A percentile compares a stretch with the other conserved stretches of the same genome.
These are phyloP conservation scores for Podospora tetraspora DNA, from an alignment of 495 filamentous ascomycete species.

Conservation along the genomic window DNA sequence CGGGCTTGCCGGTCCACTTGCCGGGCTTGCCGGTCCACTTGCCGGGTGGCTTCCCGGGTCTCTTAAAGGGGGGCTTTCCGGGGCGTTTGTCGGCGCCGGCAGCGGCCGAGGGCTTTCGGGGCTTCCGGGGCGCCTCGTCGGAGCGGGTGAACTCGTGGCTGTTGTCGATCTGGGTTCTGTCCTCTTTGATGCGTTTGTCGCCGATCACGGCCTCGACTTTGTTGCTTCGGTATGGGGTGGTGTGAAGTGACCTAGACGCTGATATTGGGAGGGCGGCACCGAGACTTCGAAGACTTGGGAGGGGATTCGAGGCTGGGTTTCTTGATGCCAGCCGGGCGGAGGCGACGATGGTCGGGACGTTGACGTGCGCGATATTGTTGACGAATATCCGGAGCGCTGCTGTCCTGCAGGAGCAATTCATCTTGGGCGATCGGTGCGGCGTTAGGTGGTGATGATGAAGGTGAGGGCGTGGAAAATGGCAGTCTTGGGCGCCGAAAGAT, in stretches of 20 bases:
- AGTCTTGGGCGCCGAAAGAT: not conserved
- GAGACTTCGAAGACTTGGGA: not conserved
- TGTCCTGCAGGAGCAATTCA: constrained; percentile 47
- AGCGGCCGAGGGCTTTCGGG: not conserved
- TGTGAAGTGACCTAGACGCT: constrained; percentile 15
- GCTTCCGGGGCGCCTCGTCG: not conserved
- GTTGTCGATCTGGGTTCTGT: not conserved
- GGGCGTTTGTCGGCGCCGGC: not conserved
- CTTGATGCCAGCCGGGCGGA: not conserved
- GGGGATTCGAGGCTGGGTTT: not conserved
- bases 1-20: no score
- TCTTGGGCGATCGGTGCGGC: constrained; percentile 17
- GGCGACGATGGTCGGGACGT: constrained; percentile 20
- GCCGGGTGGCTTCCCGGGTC: not conserved
- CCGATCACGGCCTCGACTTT: not conserved
- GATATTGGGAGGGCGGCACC: not conserved
- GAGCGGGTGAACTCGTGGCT: not conserved
- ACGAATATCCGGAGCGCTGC: constrained; percentile 45
- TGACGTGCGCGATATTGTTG: constrained; percentile 41
- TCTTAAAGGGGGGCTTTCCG: not conserved
- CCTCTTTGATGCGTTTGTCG: not conserved
- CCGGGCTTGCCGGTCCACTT: no score
- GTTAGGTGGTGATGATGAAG: not conserved
- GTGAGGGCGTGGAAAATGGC: not conserved
- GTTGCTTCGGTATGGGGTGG: constrained; percentile 11